Base-by-base conservation (phyloP, 2,329 filamentous ascomycete species). In the Colletotrichum navitas region DNA sequence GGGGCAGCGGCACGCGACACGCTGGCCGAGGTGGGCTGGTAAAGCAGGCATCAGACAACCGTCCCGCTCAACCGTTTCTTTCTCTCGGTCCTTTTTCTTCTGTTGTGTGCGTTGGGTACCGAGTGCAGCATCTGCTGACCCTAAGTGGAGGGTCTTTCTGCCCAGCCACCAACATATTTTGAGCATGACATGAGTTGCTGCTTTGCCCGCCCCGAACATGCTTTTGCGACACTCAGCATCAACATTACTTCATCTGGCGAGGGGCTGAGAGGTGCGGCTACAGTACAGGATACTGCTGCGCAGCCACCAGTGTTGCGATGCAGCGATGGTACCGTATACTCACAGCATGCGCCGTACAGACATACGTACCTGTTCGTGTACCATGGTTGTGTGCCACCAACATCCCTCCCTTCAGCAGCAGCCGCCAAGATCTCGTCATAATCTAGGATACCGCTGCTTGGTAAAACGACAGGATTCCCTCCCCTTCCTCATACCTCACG, bases 391-490 rank as follows among this genome's bases (percentile, higher is more conserved):
- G 39, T 29, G 8, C 26, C 29, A 56, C 59, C 52, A 45, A 65
- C 12, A 39, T 39, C 36, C 36, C 7, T 36, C 34, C 29, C 11
- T 32, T 24, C 29, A 63, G 21, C 49, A 24, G 6, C 55, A 51
- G 32, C 64, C n/a, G 32, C 64, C 43, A 45, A 43, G 63, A 66
- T 67, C 56, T 34, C 11, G 59, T 71, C 64, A 71, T 59, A 68
- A 68, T 39, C 63, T 47, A 51, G 65, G 65, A 71, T 68, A 64
- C 65, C 68, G 58, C 65, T 45, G 45, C 55, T 47, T 47, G 45
- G n/a, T 32, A 63, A 71, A 64, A 55, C 59, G 68, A 71, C 65
- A 71, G 65, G 59, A 63, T 68, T 60, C 63, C 51, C 52, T 21
- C 41, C 5, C 7, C 66, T 41, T 59, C 45, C 16, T 61, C 58